phyloP scores from a whole-genome alignment of 768 basidiomycete species.

The Favolaschia claudopus region DNA sequence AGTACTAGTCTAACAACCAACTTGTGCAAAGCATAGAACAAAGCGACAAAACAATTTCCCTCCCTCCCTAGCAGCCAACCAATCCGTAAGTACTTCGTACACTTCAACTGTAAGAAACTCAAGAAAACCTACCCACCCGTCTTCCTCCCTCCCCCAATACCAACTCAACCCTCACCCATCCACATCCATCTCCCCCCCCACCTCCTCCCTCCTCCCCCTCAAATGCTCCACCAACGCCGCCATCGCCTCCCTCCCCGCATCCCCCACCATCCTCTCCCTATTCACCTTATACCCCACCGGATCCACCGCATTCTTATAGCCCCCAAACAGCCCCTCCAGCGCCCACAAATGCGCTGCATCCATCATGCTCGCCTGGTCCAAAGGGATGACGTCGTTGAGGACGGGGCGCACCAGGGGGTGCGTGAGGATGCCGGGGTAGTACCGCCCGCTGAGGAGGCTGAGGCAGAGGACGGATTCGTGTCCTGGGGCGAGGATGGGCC shows the following conservation, averaged over 20 bases:
- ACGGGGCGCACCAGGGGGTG: constrained; percentile 64
- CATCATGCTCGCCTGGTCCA: constrained; percentile 45
- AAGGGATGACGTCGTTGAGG: constrained; percentile 48
- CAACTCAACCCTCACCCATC: constrained; percentile 7
- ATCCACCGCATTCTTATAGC: constrained; percentile 74
- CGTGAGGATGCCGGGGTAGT: constrained; percentile 75
- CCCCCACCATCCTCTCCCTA: constrained; percentile 65
- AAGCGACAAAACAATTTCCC: too few species aligned
- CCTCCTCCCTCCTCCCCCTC: constrained; percentile 39
- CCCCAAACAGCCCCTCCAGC: constrained; percentile 73
- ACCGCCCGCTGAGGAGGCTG: constrained; percentile 77
- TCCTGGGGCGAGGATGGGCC: constrained; percentile 66
- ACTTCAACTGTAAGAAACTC: too few species aligned
- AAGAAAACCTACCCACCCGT: too few species aligned
- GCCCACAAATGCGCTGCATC: constrained; percentile 68
- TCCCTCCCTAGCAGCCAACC: too few species aligned
- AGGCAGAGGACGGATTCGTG: constrained; percentile 74
- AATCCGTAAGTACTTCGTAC: too few species aligned
- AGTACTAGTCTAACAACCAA: too few species aligned
- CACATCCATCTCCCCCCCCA: constrained; percentile 21
- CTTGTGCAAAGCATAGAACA: too few species aligned
- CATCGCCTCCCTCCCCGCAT: constrained; percentile 61
- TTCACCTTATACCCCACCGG: constrained; percentile 63
- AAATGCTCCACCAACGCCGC: constrained; percentile 50
- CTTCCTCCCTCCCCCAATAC: too few species aligned